phyloP scores from a whole-genome alignment of 257 asterid genomes.

The Salvia hispanica region DNA sequence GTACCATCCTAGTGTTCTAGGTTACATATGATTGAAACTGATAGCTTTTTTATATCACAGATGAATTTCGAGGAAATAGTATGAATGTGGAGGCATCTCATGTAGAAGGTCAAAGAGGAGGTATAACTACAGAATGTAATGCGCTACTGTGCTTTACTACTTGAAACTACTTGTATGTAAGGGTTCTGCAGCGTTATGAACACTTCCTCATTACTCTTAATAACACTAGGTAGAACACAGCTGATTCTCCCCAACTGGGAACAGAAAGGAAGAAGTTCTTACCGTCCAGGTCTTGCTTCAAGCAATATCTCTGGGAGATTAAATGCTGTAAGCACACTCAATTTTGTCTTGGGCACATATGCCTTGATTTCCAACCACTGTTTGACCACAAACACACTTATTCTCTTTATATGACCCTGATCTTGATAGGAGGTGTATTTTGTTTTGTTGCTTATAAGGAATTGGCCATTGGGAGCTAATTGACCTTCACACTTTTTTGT shows the following conservation, averaged over 20 bases:
- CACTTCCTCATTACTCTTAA: slow-evolving; percentile 27
- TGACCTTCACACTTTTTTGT: slow-evolving; percentile 2
- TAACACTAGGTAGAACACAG: slow-evolving; percentile 55
- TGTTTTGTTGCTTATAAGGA: not conserved
- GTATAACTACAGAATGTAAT: slow-evolving; percentile 40
- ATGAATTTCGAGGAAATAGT: slow-evolving; percentile 55
- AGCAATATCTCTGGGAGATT: slow-evolving; percentile 53
- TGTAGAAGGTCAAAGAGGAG: slow-evolving; percentile 65
- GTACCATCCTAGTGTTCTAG: too few species aligned
- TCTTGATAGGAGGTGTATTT: slow-evolving; percentile 24
- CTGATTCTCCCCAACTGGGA: slow-evolving; percentile 65
- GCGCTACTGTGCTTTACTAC: slow-evolving; percentile 6
- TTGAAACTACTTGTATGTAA: slow-evolving; percentile 15
- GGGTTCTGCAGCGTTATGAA: slow-evolving; percentile 18
- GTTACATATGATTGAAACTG: too few species aligned
- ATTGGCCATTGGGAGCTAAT: too few species aligned
- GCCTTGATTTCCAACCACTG: slow-evolving; percentile 16
- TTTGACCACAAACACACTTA: not conserved
- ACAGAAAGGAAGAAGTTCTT: slow-evolving; percentile 61
- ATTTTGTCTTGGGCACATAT: slow-evolving; percentile 23
- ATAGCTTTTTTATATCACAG: slow-evolving; percentile 36
- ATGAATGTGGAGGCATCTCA: slow-evolving; percentile 52
- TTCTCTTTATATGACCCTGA: slow-evolving; percentile 8
- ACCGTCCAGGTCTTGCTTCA: slow-evolving; percentile 51
- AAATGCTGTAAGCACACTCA: slow-evolving; percentile 42